Percentiles rank a stretch among this genome's conserved stretches.
These are phyloP conservation scores for Clitopilus hobsonii DNA, from an alignment of 768 basidiomycete genomes.

Conservation along the genomic window DNA sequence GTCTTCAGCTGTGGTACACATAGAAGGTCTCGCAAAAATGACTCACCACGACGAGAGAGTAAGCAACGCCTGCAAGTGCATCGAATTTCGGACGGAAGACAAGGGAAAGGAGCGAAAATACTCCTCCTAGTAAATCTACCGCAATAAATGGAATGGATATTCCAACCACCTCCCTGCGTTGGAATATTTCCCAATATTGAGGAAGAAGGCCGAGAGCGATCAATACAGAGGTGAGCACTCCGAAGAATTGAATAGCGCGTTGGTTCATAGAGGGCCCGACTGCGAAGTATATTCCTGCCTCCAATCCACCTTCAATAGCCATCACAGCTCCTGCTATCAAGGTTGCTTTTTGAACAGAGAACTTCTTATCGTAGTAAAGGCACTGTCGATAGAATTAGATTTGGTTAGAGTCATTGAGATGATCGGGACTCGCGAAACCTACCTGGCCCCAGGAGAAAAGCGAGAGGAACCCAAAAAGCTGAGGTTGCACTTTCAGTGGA, in stretches of 20 bases:
- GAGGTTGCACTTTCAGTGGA: constrained; percentile 66
- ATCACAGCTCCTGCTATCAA: constrained; percentile 33
- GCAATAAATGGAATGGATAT: constrained; percentile 67
- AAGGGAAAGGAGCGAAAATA: constrained; percentile 70
- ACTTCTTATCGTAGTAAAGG: constrained; percentile 54
- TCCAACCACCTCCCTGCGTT: constrained; percentile 56
- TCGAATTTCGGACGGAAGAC: constrained; percentile 63
- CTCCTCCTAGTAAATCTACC: constrained; percentile 65
- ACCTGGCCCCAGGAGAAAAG: constrained; percentile 68
- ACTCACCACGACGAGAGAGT: constrained; percentile 57
- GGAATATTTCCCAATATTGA: constrained; percentile 76
- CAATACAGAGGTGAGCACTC: constrained; percentile 54
- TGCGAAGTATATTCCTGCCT: constrained; percentile 56
- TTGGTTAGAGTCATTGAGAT: constrained; percentile 2
- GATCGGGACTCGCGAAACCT: constrained; percentile 7
- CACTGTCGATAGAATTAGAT: constrained; percentile 39
- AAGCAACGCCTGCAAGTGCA: constrained; percentile 55
- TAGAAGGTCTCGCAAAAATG: not conserved
- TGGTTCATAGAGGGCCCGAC: constrained; percentile 39
- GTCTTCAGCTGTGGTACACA: not conserved
- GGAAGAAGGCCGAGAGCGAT: constrained; percentile 47
- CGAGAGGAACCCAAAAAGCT: constrained; percentile 56
- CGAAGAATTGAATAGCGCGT: constrained; percentile 47
- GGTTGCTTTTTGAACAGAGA: constrained; percentile 28
- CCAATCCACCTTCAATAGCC: constrained; percentile 47